Base-by-base conservation (phyloP, 768 basidiomycete genomes). In the Candolleomyces eurysporus region DNA sequence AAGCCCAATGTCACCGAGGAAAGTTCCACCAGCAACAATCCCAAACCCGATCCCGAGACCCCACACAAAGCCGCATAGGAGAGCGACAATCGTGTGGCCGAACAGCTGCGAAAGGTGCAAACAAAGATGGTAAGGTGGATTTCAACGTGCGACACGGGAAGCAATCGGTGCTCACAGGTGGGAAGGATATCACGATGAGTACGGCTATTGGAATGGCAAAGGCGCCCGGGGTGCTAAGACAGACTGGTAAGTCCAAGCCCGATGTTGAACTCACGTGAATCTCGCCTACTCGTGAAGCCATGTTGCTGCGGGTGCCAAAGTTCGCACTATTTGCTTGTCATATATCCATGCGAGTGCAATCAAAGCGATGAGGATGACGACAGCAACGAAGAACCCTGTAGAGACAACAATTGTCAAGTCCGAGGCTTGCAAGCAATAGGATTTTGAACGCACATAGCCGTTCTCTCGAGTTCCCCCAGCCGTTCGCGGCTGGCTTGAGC, bases 1-100 rank as follows among this genome's bases (percentile, higher is more conserved):
- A 72, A 93, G 93, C 53, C 90, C 94, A 17, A 94, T 75, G 79
- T 96, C 94, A 43, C 92, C 94, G 0, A 95, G 49, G 65, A 94
- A 86, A 0, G 93, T 94, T 0, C 92, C 91, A 7, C 86, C 90
- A 3, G 84, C 84, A 17, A 92, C 91, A 68, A 97, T 96, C 0
- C 75, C 95, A 66, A 96, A 96, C 3, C 94, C 95, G 21, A 82
- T 68, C 82, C 95, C 88, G 2, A 95, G 77, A 2, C 92, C 94
- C 92, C 93, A 97, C 3, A 96, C 91, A 36, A 96, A 72, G 17
- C 95, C 95, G 67, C 92, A 94, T 6, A 96, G 78, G 42, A 96
- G 83, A 21, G 92, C 91, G 45, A 96, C 80, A 59, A 96, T 90
- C 79, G 96, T 96, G 64, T 96, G 94, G 5, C 95, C 95, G 67